Evolutionary conservation across 2,329 filamentous ascomycete species (phyloP).

Genomic region (Diplodia mutila): DNA sequence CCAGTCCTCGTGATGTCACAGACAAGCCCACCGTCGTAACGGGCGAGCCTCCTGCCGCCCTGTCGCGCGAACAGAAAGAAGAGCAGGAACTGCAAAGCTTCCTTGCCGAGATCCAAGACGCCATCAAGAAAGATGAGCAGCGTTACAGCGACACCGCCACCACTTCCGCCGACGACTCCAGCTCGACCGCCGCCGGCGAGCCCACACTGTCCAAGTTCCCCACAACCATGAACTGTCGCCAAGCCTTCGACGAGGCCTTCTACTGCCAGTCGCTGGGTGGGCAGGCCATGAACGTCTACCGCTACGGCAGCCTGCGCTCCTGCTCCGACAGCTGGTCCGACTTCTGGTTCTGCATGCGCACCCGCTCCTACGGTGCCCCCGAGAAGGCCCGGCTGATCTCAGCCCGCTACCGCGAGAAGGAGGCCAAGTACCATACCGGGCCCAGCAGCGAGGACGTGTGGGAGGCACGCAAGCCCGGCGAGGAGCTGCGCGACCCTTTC

Average conservation of each 20-base stretch:
- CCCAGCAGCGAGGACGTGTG: constrained; percentile 90
- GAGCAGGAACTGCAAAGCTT: constrained; percentile 60
- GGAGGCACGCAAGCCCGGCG: constrained; percentile 64
- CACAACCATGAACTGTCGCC: constrained; percentile 82
- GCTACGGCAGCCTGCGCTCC: constrained; percentile 73
- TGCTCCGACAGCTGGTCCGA: constrained; percentile 89
- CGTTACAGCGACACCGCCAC: constrained; percentile 22
- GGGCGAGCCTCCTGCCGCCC: constrained; percentile 23
- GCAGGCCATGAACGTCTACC: constrained; percentile 90
- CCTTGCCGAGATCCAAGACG: constrained; percentile 52
- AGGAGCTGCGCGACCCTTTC: constrained; percentile 59
- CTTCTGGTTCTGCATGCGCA: constrained; percentile 98
- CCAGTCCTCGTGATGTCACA: constrained; percentile 29
- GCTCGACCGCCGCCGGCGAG: constrained; percentile 26
- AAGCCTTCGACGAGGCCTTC: constrained; percentile 90
- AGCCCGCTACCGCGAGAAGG: constrained; percentile 70
- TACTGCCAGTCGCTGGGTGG: constrained; percentile 91
- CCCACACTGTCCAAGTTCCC: constrained; percentile 61
- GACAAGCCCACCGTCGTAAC: constrained; percentile 24
- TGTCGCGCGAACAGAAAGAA: constrained; percentile 53
- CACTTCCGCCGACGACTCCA: constrained; percentile 24
- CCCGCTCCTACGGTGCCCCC: constrained; percentile 63
- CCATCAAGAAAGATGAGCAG: constrained; percentile 27
- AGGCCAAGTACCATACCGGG: constrained; percentile 66
- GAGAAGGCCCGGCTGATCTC: constrained; percentile 64